Evolutionary conservation across 768 basidiomycete species (phyloP), one percentile per base, ranked within the genome.

Genomic region (Russula sp.): DNA sequence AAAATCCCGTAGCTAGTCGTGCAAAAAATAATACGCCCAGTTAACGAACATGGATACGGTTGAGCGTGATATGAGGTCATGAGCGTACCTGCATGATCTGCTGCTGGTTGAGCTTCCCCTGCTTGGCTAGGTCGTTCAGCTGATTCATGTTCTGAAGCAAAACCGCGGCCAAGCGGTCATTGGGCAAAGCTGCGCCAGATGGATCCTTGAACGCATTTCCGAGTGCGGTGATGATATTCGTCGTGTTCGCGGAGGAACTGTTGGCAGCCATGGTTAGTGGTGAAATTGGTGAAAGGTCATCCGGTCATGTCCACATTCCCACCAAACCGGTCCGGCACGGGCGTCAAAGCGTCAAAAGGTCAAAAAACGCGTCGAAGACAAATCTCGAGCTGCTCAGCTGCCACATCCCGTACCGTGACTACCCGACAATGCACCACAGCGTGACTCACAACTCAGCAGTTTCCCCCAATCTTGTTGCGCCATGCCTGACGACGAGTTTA

Each of bases 21-120:
- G 34, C 58, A 53, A 32, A 54, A 20, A 32, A 1, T 32, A 32
- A 28, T 50, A 30, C 2, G 22, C 38, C 7, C 2, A 46, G 57
- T 51, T 28, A 26, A 50, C 14, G 10, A 55, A 58, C 50, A n/a
- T 50, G 49, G 24, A 26, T 6, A 34, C 20, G 54, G 50, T 66
- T 55, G 54, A 57, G 32, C 2, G 10, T 32, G 32, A 42, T 50
- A 22, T 18, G 18, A 24, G 3, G 20, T 46, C 24, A 59, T 48
- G 62, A 16, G 26, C 73, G 63, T 63, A 88, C 89, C 81, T 89
- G 86, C 59, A 84, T 77, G 49, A 90, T 85, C 75, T 91, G 88
- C 62, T 79, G 76, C 57, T 86, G 84, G 55, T 82, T 87, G 16
- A 91, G 81, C 74, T 88, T 89, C 22, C 89, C 89, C 67, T 89